A percentile compares a stretch with the other conserved stretches of the same genome.
Evolutionary conservation across 345 rosid species (phyloP).

Genomic region (Pelargonium nanum): DNA sequence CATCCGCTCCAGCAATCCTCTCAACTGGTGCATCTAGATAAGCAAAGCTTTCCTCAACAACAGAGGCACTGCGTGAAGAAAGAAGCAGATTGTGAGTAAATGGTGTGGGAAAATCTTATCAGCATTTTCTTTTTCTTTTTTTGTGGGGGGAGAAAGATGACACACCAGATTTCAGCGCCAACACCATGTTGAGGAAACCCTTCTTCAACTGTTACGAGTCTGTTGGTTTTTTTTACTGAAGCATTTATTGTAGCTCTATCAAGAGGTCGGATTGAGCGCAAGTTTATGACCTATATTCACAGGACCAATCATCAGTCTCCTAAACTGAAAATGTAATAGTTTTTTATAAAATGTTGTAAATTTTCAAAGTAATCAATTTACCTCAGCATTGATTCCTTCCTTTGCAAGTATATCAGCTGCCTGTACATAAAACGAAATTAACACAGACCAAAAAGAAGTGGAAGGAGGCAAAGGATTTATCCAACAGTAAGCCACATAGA

Average conservation of each 20-base stretch:
- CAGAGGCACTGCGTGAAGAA: conserved; percentile 38
- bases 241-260: conserved; percentile 70
- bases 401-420: conserved; percentile 80
- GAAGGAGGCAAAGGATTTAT: background rate
- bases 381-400: conserved; percentile 90
- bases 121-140: no score
- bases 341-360: background rate
- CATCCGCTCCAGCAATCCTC: conserved; percentile 86
- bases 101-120: background rate
- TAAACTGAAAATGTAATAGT: background rate
- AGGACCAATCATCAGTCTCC: background rate
- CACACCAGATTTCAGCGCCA: conserved; percentile 81
- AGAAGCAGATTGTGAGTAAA: conserved; percentile 5
- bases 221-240: conserved; percentile 85
- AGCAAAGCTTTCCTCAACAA: conserved; percentile 76
- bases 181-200: conserved; percentile 93
- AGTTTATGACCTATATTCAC: conserved; percentile 56
- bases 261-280: conserved; percentile 80
- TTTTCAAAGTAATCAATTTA: conserved; percentile 14
- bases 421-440: conserved; percentile 22
- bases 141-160: conserved; percentile 13
- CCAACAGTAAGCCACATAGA: no score
- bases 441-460: background rate
- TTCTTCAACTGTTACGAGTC: conserved; percentile 88
- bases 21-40: conserved; percentile 82